Conservation (phyloP, 1,284 basidiomycete species). For the Sanghuangporus baumii region DNA sequence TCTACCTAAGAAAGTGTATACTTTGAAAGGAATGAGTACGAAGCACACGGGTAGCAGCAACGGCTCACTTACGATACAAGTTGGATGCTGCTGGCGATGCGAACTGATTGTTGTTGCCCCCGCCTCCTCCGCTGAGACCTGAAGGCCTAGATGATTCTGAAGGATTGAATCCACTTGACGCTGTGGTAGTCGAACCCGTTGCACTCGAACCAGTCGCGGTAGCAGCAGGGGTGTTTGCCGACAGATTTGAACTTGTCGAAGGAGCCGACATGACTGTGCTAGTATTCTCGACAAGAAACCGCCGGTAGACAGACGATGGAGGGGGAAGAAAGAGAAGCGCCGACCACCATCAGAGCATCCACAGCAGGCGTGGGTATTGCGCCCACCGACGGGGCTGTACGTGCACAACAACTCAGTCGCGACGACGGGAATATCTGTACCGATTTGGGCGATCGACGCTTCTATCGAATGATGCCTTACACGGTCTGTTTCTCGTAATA, state of each 20-base stretch:
- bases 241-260: background rate
- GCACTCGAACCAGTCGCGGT: background rate
- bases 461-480: background rate
- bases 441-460: background rate
- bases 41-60: background rate
- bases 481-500: background rate
- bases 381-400: background rate
- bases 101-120: background rate
- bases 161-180: background rate
- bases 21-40: background rate
- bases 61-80: conserved; percentile 6
- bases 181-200: background rate
- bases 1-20: conserved; percentile 16
- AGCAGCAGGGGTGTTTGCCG: background rate
- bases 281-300: background rate
- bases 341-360: background rate
- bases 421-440: background rate
- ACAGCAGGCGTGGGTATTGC: background rate
- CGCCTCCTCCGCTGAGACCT: background rate
- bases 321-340: background rate
- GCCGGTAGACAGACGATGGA: background rate
- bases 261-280: background rate
- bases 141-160: background rate
- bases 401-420: background rate
- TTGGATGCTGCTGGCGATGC: conserved; percentile 1